Evolutionary conservation across 345 rosid species (phyloP).

Genomic region (Eucalyptus pumila): DNA sequence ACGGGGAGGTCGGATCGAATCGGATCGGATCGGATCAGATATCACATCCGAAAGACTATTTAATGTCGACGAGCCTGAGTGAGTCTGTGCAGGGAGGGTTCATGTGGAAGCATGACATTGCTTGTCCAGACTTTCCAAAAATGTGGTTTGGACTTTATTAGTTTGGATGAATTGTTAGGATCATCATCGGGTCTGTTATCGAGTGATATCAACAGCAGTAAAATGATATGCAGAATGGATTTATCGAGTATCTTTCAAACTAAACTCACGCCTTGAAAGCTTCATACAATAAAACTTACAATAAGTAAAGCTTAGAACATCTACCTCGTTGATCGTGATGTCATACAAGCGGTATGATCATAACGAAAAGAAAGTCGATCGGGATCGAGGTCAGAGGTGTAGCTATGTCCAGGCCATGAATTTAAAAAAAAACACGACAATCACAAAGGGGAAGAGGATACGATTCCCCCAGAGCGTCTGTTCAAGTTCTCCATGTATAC

Average conservation of each 20-base stretch:
- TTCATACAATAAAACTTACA: no score
- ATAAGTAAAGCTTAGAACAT: no score
- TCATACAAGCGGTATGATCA: neutral
- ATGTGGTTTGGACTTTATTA: neutral
- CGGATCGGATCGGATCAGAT: neutral
- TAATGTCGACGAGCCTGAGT: neutral
- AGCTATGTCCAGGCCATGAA: no score
- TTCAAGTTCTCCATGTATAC: neutral
- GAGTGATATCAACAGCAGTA: no score
- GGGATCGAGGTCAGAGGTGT: neutral
- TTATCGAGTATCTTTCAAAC: neutral
- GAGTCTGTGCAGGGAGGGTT: neutral
- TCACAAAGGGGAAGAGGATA: neutral
- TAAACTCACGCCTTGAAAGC: neutral
- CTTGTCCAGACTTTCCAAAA: neutral
- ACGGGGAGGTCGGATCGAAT: neutral
- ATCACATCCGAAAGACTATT: neutral
- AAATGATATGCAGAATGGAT: fast-evolving
- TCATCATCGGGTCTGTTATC: neutral
- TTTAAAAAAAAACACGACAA: neutral
- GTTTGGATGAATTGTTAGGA: neutral
- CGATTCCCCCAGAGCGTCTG: neutral
- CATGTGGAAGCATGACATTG: neutral
- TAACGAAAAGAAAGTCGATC: neutral
- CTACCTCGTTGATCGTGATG: fast-evolving